These are phyloP conservation scores for Trichophyton simii DNA, from an alignment of 2,329 filamentous ascomycete genomes.

Conservation along the genomic window DNA sequence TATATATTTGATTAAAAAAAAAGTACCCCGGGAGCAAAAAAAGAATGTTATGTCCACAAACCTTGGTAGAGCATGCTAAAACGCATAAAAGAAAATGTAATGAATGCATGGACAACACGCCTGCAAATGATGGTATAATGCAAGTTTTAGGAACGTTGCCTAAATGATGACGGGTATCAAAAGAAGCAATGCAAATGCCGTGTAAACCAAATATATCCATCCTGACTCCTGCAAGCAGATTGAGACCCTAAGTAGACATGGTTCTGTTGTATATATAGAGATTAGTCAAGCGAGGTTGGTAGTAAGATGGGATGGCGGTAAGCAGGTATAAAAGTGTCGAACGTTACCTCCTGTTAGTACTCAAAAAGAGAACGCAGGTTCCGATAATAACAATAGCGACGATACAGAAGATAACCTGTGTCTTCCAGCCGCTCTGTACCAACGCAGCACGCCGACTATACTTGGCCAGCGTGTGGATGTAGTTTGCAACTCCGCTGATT, in stretches of 20 bases:
- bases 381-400: slow-evolving; percentile 34
- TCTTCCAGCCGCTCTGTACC: slow-evolving; percentile 89
- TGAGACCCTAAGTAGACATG: neutral
- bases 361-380: slow-evolving; percentile 34
- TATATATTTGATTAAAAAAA: neutral
- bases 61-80: neutral
- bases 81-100: neutral
- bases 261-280: neutral
- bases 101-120: neutral
- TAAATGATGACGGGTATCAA: neutral
- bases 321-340: neutral
- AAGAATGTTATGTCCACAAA: neutral
- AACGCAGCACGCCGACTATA: slow-evolving; percentile 69
- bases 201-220: neutral
- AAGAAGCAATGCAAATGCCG: neutral
- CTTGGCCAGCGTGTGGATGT: slow-evolving; percentile 68
- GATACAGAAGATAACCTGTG: slow-evolving; percentile 55
- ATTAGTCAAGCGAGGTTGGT: neutral
- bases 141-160: neutral
- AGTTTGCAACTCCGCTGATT: slow-evolving; percentile 67
- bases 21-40: neutral
- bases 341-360: slow-evolving; percentile 21
- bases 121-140: neutral
- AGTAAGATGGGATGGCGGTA: no score
- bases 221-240: neutral